Evolutionary conservation across 768 basidiomycete genomes (phyloP), one percentile per base, ranked within the genome.

Genomic region (Termitomyces sp.): DNA sequence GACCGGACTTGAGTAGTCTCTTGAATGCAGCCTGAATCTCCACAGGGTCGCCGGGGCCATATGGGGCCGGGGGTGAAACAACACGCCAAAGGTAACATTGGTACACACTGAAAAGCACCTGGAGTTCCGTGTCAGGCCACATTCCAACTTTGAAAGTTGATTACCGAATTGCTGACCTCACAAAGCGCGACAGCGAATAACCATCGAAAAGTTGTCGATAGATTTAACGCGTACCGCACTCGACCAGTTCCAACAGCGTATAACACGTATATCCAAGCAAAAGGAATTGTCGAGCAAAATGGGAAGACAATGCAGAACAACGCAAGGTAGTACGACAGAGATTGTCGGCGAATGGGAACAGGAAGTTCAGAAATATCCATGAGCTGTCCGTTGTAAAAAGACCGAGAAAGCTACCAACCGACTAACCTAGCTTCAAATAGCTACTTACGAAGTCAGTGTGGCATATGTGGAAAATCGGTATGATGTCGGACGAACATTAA

Each of bases 31-130:
- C 66, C 56, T 79, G 81, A 12, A 90, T 80, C 58, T 89, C 84
- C 23, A 66, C 66, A 8, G 79, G 63, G 60, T 84, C 76, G n/a
- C 77, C 74, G 28, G 78, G 69, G 33, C 71, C 67, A 56, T 65
- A 70, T 17, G 76, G 77, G 43, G 78, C 73, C 14, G 78, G 78
- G 3, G 73, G 71, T 37, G 81, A 73, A 41, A 86, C 74, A 56
- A 72, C 71, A 51, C 67, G 70, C 19, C 77, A 73, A 42, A 90
- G 76, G 54, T 76, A 68, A 56, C 69, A 70, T 62, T 90, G 78
- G 66, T 89, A 83, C 17, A 89, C 64, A 62, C 85, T 87, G 66
- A 91, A 92, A 57, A 84, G 66, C 9, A 83, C 81, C 89, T 91
- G 55, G 2, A 42, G 53, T 15, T 50, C 19, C 19, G 38, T 6